These are phyloP conservation scores for Trametes cinnabarina DNA, from an alignment of 768 basidiomycete species.

Conservation along the genomic window DNA sequence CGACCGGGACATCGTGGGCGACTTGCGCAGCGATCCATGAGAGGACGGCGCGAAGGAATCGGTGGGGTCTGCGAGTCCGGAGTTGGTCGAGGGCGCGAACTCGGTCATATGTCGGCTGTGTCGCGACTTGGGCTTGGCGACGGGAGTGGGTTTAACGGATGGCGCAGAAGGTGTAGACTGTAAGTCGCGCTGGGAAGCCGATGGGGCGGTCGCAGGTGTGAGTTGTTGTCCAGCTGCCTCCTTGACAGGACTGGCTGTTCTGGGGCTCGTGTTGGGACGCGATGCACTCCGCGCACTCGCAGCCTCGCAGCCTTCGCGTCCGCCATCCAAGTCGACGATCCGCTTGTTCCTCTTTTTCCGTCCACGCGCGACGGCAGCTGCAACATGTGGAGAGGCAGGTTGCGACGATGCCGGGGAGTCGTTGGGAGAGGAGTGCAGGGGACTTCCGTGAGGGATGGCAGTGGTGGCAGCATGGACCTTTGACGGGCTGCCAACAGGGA, in stretches of 20 bases:
- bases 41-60: conserved; percentile 8
- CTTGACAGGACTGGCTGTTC: conserved; percentile 20
- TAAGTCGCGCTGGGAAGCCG: background rate
- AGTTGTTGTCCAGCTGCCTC: conserved; percentile 1
- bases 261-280: conserved; percentile 13
- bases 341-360: conserved; percentile 67
- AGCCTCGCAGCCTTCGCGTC: conserved; percentile 37
- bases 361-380: conserved; percentile 40
- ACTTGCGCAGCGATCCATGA: conserved; percentile 21
- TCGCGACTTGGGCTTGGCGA: conserved; percentile 29
- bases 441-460: conserved; percentile 12
- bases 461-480: conserved; percentile 2
- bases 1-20: conserved; percentile 38
- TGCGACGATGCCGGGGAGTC: conserved; percentile 43
- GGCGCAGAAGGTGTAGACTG: background rate
- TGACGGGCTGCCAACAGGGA: conserved; percentile 48
- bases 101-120: conserved; percentile 56
- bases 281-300: conserved; percentile 23
- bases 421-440: conserved; percentile 28
- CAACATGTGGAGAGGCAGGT: conserved; percentile 45
- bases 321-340: conserved; percentile 75
- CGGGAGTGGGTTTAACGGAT: conserved; percentile 23
- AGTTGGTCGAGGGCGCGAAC: conserved; percentile 30
- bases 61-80: conserved; percentile 12
- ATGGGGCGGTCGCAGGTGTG: background rate